Evolutionary conservation across 2,329 filamentous ascomycete species (phyloP).

Genomic region (Metarhizium humberi): DNA sequence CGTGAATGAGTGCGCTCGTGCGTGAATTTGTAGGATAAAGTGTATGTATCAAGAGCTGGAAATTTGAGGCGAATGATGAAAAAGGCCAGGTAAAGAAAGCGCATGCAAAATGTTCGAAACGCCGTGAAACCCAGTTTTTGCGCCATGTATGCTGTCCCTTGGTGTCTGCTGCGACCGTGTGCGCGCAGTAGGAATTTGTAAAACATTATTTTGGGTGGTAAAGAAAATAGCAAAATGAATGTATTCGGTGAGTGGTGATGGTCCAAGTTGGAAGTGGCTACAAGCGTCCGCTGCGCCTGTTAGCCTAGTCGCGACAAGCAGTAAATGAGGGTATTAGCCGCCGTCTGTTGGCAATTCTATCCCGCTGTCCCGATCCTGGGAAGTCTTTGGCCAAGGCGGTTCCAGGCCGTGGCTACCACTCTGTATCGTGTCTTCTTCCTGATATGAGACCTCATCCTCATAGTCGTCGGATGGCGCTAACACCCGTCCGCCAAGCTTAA

Average conservation of each 20-base stretch:
- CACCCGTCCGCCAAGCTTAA: constrained; percentile 73
- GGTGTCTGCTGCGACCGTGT: constrained; percentile 2
- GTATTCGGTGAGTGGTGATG: constrained; percentile 3
- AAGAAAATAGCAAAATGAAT: not conserved
- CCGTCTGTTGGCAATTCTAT: constrained; percentile 37
- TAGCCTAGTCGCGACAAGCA: not conserved
- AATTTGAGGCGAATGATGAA: not conserved
- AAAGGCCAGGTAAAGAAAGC: not conserved
- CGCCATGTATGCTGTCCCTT: not conserved
- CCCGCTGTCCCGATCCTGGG: constrained; percentile 43
- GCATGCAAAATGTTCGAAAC: not conserved
- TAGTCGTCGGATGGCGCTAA: constrained; percentile 58
- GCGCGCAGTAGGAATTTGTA: not conserved
- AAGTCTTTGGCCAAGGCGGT: constrained; percentile 25
- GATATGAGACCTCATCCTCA: constrained; percentile 17
- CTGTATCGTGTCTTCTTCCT: constrained; percentile 14
- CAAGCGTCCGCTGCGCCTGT: not conserved
- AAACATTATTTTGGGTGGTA: not conserved
- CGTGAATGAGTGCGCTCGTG: not conserved
- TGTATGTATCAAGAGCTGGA: not conserved
- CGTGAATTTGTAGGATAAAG: not conserved
- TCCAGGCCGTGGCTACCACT: constrained; percentile 13
- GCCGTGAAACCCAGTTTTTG: not conserved
- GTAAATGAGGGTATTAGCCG: constrained; percentile 14
- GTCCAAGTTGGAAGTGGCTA: not conserved